These are phyloP conservation scores for Strigomonas galati DNA, from an alignment of 208 protist species.

Conservation along the genomic window DNA sequence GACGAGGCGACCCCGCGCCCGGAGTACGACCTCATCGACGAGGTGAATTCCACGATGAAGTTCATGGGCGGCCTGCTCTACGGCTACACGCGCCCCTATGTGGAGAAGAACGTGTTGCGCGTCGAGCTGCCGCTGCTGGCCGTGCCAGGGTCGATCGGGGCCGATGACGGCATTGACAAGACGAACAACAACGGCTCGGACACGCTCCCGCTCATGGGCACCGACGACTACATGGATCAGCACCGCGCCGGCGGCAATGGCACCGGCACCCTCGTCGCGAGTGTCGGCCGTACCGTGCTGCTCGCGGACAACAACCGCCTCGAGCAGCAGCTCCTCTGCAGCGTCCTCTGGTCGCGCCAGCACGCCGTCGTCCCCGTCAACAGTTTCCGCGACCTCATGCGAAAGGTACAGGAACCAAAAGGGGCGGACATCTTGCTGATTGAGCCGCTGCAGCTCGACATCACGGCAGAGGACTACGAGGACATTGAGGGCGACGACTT, in stretches of 20 bases:
- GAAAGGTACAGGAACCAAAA: slow-evolving; percentile 47
- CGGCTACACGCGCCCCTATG: slow-evolving; percentile 54
- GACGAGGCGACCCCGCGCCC: background rate
- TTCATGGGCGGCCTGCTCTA: slow-evolving; percentile 64
- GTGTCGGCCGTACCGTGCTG: slow-evolving; percentile 60
- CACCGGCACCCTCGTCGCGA: slow-evolving; percentile 8
- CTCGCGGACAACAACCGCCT: slow-evolving; percentile 68
- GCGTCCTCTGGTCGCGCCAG: slow-evolving; percentile 75
- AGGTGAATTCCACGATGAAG: slow-evolving; percentile 41
- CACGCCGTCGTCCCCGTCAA: slow-evolving; percentile 82
- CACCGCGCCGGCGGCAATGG: slow-evolving; percentile 1
- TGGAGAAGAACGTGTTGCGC: slow-evolving; percentile 46
- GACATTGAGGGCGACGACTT: slow-evolving; percentile 37
- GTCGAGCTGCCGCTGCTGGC: slow-evolving; percentile 75
- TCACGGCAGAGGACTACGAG: slow-evolving; percentile 58
- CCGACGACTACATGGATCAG: slow-evolving; percentile 3
- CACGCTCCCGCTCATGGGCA: background rate
- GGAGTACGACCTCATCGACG: slow-evolving; percentile 25
- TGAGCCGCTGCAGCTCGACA: slow-evolving; percentile 68
- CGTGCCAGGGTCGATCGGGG: slow-evolving; percentile 37
- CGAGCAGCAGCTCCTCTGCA: slow-evolving; percentile 66
- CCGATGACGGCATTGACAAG: slow-evolving; percentile 28
- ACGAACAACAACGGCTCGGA: background rate
- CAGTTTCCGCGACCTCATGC: slow-evolving; percentile 65
- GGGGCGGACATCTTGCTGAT: slow-evolving; percentile 72